Evolutionary conservation across 1,139 yeast genomes (phyloP), one percentile per base, ranked within the genome.

Genomic region (Waltiozyma sp.): DNA sequence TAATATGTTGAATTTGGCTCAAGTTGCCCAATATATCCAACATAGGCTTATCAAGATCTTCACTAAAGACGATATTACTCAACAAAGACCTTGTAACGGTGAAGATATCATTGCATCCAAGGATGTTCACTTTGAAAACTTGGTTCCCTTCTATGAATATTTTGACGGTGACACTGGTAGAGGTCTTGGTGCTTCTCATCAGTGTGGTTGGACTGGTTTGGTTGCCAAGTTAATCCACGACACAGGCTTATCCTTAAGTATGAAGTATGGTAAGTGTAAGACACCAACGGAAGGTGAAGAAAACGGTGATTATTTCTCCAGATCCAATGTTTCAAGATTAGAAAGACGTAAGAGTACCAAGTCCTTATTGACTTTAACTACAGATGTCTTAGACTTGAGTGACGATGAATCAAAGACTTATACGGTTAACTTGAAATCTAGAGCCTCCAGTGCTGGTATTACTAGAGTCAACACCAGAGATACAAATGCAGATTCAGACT

Each of bases 161-260:
- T 89, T 89, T 61, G 95, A 89, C 58, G 96, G 95, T 53, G 97
- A 89, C 57, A 83, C 94, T 2, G 97, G 97, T 40, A 75, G 95
- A 55, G 97, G 97, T 7, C 68, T 89, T 47, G 97, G 97, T 36
- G 91, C 96, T 1, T 81, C 91, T 40, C 96, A 91, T 67, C 97
- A 89, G 65, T 82, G 89, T 68, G 97, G 97, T 15, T 89, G 97
- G 97, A 89, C 97, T 1, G 89, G 95, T 0, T 72, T 89, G 40
- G 93, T 88, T 44, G 95, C 96, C 40, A 85, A 91, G 63, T 78
- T 93, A 77, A 87, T 89, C 57, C 94, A 86, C 59, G 97, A 89
- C 61, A 85, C 85, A 41, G 96, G 96, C 45, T 72, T 79, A 40
- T 74, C 87, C 1, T 75, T 80, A 57, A 66, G 74, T 57, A 40